phyloP scores from a whole-genome alignment of 257 asterid genomes.

The Penstemon newberryi region DNA sequence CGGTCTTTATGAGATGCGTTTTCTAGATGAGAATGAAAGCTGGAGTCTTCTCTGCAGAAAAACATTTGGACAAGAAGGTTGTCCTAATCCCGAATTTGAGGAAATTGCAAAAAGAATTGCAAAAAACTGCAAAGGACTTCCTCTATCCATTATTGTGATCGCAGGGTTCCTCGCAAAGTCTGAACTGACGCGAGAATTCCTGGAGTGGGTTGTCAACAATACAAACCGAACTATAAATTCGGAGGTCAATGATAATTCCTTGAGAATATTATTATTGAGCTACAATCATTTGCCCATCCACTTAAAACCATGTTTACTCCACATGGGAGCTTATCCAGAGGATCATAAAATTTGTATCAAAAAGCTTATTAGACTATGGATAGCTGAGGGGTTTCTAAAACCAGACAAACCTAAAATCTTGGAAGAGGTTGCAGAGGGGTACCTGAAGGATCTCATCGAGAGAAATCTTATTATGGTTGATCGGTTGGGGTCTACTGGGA shows the following conservation, averaged over 20 bases:
- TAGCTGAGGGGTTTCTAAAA: conserved; percentile 27
- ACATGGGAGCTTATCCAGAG: conserved; percentile 21
- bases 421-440: conserved; percentile 26
- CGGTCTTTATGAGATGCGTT: not conserved
- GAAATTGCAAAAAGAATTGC: not conserved
- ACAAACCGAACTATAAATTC: not conserved
- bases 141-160: conserved; percentile 26
- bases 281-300: conserved; percentile 5
- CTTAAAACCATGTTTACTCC: conserved; percentile 27
- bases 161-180: conserved; percentile 32
- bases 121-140: conserved; percentile 32
- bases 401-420: not conserved
- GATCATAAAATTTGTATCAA: not conserved
- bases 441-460: conserved; percentile 15
- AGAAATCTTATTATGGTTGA: conserved; percentile 23
- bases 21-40: conserved; percentile 26
- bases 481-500: not conserved
- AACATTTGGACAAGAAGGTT: conserved; percentile 13
- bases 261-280: not conserved
- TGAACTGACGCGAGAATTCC: not conserved
- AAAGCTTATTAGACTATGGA: conserved; percentile 7
- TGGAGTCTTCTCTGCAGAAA: conserved; percentile 25
- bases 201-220: conserved; percentile 2
- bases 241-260: not conserved
- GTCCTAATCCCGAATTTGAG: conserved; percentile 4